Percentiles rank a stretch among this genome's conserved stretches.
Conservation (phyloP, 305 asterid species). For the Fraxinus paxiana region DNA sequence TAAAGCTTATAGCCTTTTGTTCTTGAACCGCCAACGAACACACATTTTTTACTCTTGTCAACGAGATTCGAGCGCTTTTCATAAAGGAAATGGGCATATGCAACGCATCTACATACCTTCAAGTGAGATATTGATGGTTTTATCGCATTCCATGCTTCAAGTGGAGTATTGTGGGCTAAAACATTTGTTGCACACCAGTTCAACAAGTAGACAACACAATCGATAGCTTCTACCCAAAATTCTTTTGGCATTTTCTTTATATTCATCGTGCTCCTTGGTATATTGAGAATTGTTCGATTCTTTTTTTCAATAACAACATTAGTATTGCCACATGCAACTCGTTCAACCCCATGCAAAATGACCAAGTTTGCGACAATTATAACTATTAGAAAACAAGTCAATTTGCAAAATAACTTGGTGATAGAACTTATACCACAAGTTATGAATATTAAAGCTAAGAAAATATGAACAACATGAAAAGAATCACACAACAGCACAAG, state of each 20-base stretch:
- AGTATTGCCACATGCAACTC: no score
- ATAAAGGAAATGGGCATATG: not conserved
- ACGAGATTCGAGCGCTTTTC: not conserved
- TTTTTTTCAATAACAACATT: no score
- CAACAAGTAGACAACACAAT: not conserved
- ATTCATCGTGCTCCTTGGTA: not conserved
- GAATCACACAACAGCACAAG: no score
- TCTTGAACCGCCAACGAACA: not conserved
- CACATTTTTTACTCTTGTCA: not conserved
- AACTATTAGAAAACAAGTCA: no score
- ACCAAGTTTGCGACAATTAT: no score
- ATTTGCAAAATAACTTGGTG: no score
- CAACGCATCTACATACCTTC: not conserved
- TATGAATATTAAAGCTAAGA: no score
- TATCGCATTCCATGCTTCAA: not conserved
- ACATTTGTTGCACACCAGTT: not conserved
- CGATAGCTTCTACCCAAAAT: not conserved
- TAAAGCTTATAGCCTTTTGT: not conserved
- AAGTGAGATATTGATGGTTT: not conserved
- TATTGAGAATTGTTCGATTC: not conserved
- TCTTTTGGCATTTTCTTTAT: not conserved
- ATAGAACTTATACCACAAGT: no score
- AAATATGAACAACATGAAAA: no score
- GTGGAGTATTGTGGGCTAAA: not conserved
- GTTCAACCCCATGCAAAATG: no score